Conservation (phyloP, 176 grass and related monocot genomes). For the Carex cristatella region DNA sequence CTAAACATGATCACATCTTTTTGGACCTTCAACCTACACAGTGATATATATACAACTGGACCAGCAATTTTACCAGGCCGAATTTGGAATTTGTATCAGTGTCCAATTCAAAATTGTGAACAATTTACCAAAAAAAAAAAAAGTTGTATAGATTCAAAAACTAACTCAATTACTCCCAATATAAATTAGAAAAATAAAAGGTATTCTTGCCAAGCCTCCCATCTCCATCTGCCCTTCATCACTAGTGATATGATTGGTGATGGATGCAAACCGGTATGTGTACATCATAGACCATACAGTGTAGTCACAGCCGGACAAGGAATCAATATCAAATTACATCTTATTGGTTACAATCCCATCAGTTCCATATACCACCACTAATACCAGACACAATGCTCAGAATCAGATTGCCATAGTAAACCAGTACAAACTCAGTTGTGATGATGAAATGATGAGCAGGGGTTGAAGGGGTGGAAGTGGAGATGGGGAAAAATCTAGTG, state of each 20-base stretch:
- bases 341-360: not conserved
- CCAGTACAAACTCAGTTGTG: conserved; percentile 8
- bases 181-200: not conserved
- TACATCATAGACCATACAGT: not conserved
- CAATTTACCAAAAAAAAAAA: not conserved
- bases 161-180: not conserved
- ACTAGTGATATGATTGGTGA: not conserved
- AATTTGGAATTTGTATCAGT: not conserved
- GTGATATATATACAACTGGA: not conserved
- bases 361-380: not conserved
- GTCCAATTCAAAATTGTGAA: not conserved
- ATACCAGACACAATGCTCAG: not conserved
- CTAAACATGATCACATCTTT: not conserved
- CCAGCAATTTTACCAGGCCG: not conserved
- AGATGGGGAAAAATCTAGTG: conserved; percentile 63
- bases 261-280: not conserved
- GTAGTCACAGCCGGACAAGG: not conserved
- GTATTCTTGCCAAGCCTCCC: not conserved
- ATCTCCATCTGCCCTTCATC: not conserved
- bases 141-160: not conserved
- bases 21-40: not conserved
- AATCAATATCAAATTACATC: not conserved
- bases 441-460: conserved; percentile 20
- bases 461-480: conserved; percentile 51
- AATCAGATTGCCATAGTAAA: not conserved